Evolutionary conservation across 306 rosid genomes (phyloP), one percentile per base, ranked within the genome.

Genomic region (Corylus avellana): DNA sequence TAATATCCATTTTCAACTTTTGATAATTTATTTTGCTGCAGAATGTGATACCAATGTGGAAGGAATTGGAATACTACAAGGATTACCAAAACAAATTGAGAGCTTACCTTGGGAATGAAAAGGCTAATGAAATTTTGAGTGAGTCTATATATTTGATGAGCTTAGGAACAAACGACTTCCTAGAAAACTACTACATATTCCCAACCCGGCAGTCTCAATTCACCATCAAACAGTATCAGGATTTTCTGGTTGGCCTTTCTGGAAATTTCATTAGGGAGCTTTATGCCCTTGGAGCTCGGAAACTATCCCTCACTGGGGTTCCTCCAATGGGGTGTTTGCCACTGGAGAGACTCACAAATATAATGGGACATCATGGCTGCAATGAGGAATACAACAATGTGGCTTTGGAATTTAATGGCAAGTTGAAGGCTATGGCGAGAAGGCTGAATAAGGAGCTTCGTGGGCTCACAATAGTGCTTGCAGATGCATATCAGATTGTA

Each of bases 311-410:
- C 0, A 82, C 90, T 18, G 97, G 97, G 54, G 73, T 90, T 1
- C 94, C 94, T 78, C 97, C 97, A 2, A 92, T 92, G 93, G 97
- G 97, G 50, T 92, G 97, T 83, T 80, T 92, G 89, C 97, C 97
- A 12, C 73, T 92, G 54, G 97, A 92, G 84, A 90, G 97, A 75
- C 78, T 92, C 49, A 78, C 83, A 27, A 90, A 92, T 67, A 50
- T 83, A 20, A 39, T 80, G 39, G 72, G 27, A 0, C n/a, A 57
- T 4, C 62, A 83, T 59, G 84, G 69, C 0, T 88, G 91, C 18
- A 75, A 59, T 3, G 77, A 88, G 61, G 75, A 85, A 9, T 79
- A 67, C 55, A 88, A 88, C 81, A 74, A 29, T 1, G 86, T 88
- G 61, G 89, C 89, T 25, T 4, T 76, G 79, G 81, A 85, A 29